A percentile compares a stretch with the other conserved stretches of the same genome.
phyloP scores from a whole-genome alignment of 2,329 filamentous ascomycete genomes.

The Corinectria fuckeliana region DNA sequence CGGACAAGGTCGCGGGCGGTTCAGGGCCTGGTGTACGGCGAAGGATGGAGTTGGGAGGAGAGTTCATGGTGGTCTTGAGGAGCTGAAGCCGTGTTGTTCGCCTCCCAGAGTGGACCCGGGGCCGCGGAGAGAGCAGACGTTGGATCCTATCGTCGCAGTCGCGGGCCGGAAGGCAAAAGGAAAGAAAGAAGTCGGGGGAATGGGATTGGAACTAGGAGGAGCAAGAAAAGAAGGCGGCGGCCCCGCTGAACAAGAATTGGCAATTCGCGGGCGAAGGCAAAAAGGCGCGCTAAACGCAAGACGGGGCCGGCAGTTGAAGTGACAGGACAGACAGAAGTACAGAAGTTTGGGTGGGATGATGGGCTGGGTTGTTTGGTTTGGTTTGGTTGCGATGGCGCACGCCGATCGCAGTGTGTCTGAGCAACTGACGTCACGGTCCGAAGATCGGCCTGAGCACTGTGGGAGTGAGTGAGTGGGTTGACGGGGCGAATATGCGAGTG shows the following conservation, averaged over 20 bases:
- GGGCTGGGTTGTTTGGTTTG: too few relatives aligned
- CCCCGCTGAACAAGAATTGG: background rate
- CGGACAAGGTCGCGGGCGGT: background rate
- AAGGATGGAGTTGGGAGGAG: conserved; percentile 33
- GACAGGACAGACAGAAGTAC: too few relatives aligned
- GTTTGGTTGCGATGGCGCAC: conserved; percentile 14
- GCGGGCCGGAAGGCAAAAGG: conserved; percentile 12
- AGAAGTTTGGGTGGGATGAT: too few relatives aligned
- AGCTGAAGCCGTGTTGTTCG: conserved; percentile 4
- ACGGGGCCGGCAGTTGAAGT: too few relatives aligned
- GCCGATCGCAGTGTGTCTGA: conserved; percentile 7
- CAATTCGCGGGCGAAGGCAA: background rate
- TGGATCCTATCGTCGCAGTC: too few relatives aligned
- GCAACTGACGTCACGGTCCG: conserved; percentile 24
- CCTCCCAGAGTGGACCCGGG: background rate
- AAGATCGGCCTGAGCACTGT: conserved; percentile 9
- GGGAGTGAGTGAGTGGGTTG: background rate
- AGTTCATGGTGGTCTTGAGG: conserved; percentile 29
- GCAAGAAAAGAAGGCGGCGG: background rate
- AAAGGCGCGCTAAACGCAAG: conserved; percentile 17
- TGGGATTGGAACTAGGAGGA: background rate
- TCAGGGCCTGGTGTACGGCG: conserved; percentile 11
- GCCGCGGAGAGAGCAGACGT: too few relatives aligned
- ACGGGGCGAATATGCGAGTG: too few relatives aligned
- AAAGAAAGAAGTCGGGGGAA: background rate